Base-by-base conservation (phyloP, 176 grass and related monocot species). In the Lolium rigidum region DNA sequence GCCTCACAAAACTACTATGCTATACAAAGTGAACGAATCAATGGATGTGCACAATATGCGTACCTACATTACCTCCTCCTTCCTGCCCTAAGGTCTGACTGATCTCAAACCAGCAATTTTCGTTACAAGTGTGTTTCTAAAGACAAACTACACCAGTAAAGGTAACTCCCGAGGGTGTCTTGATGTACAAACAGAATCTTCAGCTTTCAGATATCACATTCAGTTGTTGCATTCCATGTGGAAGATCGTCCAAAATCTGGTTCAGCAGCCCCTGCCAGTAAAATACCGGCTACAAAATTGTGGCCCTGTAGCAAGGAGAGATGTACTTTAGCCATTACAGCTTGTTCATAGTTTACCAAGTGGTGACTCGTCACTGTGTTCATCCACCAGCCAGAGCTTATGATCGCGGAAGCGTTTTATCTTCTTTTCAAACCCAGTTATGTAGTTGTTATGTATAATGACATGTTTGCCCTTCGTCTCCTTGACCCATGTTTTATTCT, bases 371-470 rank as follows among this genome's bases (percentile, higher is more conserved):
- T 98, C 50, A 2, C 86, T 88, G 74, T 98, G 92, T 7, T 92
- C 79, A 86, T 95, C 95, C 73, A 86, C 86, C 81, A 98, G 83
- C 95, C 93, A 98, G 51, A 98, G 84, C 15, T 82, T 86, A 84
- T 92, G 90, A 43, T 95, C 91, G 37, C 90, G 87, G 61, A 98
- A 98, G 13, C 93, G 83, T 82, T 98, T 98, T 77, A 89, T 95
- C 87, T 98, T 98, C 88, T 98, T 95, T 11, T 98, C 95, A 83
- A 98, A 98, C 64, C 95, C 95, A 28, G 87, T 92, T 55, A 98
- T 95, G 87, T 98, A 98, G 83, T 98, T 98, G 79, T 98, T 95
- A 47, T 98, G 95, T 93, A 98, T 90, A 68, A 98, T 95, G 58
- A 93, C 95, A 65, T 95, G 91, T 75, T 89, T 98, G 59, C 89